Percentiles rank a stretch among this genome's conserved stretches.
Evolutionary conservation across 352 stramenopile species (phyloP).

Genomic region (Globisporangium echinulatum): DNA sequence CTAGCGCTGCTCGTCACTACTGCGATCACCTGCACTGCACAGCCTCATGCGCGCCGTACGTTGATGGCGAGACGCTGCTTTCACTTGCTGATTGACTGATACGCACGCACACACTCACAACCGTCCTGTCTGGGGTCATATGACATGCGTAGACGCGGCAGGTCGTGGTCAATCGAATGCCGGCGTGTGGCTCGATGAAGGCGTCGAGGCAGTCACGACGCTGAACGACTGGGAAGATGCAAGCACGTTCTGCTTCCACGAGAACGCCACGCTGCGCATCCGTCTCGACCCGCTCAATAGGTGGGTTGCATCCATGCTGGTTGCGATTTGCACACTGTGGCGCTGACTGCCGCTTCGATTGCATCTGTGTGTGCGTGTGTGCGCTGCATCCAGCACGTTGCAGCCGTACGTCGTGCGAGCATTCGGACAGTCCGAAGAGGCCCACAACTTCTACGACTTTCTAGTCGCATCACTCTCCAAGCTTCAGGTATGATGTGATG

Average conservation of each 20-base stretch:
- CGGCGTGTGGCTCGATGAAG: slow-evolving; percentile 60
- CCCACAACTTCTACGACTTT: slow-evolving; percentile 42
- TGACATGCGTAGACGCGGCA: background rate
- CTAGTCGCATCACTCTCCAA: slow-evolving; percentile 44
- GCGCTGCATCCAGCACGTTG: slow-evolving; percentile 23
- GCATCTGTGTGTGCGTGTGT: background rate
- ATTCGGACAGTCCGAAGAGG: slow-evolving; percentile 58
- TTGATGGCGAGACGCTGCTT: background rate
- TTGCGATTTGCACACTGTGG: too few species aligned
- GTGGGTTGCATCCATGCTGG: slow-evolving; percentile 12
- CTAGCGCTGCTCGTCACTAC: background rate
- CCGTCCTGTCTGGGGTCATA: background rate
- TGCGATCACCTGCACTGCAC: background rate
- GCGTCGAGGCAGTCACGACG: slow-evolving; percentile 12
- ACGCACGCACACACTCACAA: too few species aligned
- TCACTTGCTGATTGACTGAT: background rate
- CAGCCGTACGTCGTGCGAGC: slow-evolving; percentile 63
- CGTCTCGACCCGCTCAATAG: slow-evolving; percentile 71
- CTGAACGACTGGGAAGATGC: slow-evolving; percentile 55
- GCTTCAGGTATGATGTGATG: slow-evolving; percentile 20
- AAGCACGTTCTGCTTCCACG: slow-evolving; percentile 70
- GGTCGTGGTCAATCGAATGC: background rate
- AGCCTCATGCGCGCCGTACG: background rate
- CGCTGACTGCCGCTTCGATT: background rate
- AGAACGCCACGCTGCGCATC: slow-evolving; percentile 67